Base-by-base conservation (phyloP, 1,284 basidiomycete species). In the Leccinum ponderosum region DNA sequence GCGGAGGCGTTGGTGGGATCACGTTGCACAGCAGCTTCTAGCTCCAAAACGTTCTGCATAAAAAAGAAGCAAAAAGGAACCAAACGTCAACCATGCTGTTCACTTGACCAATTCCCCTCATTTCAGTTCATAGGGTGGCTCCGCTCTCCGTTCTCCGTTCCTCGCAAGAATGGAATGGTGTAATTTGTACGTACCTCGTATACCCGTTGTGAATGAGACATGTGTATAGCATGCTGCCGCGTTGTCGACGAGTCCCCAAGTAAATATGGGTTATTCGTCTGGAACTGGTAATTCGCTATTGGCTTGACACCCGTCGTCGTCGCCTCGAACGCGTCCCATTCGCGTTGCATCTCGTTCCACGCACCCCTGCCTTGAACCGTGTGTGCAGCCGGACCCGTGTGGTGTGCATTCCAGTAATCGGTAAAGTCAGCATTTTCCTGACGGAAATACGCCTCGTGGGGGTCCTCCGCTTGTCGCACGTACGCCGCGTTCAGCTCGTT, bases 1-100 rank as follows among this genome's bases (percentile, higher is more conserved):
- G 90, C 90, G 39, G 77, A 70, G 0, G 92, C 88, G 64, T 92
- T 85, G 1, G 75, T 79, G 42, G 91, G 88, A 67, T 95, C 84
- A 48, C 83, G 83, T 72, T 97, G 94, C 8, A 97, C 95, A 7
- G 84, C 85, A 3, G 95, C 96, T 77, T 99, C 97, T 29, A 95
- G 83, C 74, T 96, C 93, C 15, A 98, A 81, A 6, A 95, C 87
- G 65, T 83, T 93, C 93, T 95, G 75, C 68, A 60, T 22, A 59
- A 57, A 55, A 60, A 63, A 57, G 50, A 60, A 55, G 20, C 15
- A 48, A 52, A 56, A 57, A 59, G 53, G 52, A 48, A n/a, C 6
- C 35, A 56, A 60, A 51, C 31, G 54, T 73, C 37, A 73, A 33
- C 51, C 57, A 65, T 59, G 56, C 60, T 53, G 61, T 60, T 51